These are phyloP conservation scores for Aureococcus anophagefferens DNA, from an alignment of 108 stramenopile species.

Conservation along the genomic window DNA sequence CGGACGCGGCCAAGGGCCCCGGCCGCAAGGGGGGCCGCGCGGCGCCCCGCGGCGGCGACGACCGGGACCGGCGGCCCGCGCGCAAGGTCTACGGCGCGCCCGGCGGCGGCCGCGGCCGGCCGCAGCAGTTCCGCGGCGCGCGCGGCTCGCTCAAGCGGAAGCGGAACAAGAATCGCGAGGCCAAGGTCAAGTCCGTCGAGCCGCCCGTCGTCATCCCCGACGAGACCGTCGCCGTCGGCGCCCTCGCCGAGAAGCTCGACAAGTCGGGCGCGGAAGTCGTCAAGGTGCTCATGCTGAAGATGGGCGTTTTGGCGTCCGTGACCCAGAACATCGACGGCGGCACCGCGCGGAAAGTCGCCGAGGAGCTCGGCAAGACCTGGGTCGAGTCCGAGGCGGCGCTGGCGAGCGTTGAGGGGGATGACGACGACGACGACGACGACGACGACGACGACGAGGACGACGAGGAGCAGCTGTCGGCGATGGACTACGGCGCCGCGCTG, in stretches of 20 bases:
- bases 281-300: conserved; percentile 81
- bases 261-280: conserved; percentile 78
- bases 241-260: conserved; percentile 66
- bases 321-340: conserved; percentile 72
- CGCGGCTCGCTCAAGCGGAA: background rate
- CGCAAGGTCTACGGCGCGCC: background rate
- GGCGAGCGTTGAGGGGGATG: conserved; percentile 63
- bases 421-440: conserved; percentile 47
- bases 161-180: background rate
- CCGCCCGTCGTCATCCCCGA: conserved; percentile 9
- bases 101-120: background rate
- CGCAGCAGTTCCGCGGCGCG: background rate
- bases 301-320: conserved; percentile 83
- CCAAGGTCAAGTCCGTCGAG: background rate
- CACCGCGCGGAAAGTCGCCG: conserved; percentile 69
- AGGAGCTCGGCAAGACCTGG: conserved; percentile 73
- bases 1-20: background rate
- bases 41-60: background rate
- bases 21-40: background rate
- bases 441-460: conserved; percentile 57
- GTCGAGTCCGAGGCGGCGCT: conserved; percentile 76
- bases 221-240: conserved; percentile 55
- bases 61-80: background rate
- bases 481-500: conserved; percentile 52
- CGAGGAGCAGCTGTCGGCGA: conserved; percentile 6